Conservation (phyloP, 208 protist genomes). For the Histomonas meleagridis region DNA sequence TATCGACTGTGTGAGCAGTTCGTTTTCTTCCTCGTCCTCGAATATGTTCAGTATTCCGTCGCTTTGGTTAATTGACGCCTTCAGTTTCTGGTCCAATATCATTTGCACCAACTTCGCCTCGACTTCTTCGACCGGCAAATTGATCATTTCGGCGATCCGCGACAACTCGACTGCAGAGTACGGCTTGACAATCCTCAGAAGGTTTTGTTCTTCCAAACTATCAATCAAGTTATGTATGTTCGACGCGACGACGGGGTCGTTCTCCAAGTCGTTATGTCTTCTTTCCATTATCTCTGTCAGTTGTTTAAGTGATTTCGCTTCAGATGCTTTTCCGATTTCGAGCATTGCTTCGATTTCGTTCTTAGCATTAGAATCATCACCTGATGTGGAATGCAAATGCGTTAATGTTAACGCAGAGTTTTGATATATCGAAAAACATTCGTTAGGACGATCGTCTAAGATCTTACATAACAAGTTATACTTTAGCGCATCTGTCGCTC, state of each 20-base stretch:
- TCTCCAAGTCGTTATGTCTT: not conserved
- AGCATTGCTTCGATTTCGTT: constrained; percentile 32
- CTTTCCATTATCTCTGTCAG: not conserved
- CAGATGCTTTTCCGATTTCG: not conserved
- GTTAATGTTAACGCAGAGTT: not conserved
- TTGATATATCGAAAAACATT: not conserved
- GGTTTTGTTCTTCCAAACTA: not conserved
- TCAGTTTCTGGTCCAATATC: not conserved
- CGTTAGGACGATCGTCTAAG: not conserved
- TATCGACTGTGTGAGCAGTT: not conserved
- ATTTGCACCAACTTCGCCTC: constrained; percentile 9
- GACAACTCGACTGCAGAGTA: not conserved
- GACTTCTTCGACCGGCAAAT: not conserved
- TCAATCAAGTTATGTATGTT: constrained; percentile 19
- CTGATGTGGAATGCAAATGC: too few relatives aligned
- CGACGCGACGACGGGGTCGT: not conserved
- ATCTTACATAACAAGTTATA: constrained; percentile 1
- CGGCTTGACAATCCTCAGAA: constrained; percentile 21
- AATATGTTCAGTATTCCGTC: constrained; percentile 23
- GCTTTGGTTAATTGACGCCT: not conserved
- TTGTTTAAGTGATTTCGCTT: not conserved
- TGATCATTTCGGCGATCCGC: not conserved
- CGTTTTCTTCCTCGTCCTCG: not conserved
- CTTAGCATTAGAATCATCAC: too few relatives aligned
- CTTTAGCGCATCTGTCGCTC: not conserved